Evolutionary conservation across 179 eudicot species (phyloP), one percentile per base, ranked within the genome.

Genomic region (Pouteria campechiana): DNA sequence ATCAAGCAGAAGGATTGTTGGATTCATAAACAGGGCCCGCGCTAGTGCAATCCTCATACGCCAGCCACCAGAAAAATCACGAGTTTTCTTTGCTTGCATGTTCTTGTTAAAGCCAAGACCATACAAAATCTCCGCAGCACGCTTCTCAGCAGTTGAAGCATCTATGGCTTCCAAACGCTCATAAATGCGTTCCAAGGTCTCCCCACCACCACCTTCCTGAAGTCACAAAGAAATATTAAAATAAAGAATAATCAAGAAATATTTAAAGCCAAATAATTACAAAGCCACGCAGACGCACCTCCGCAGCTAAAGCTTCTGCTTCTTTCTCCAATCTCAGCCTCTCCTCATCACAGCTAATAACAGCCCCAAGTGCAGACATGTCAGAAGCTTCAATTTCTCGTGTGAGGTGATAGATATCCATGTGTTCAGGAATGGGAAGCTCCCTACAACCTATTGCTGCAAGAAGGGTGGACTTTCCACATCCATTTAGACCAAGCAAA

Each of bases 11-110:
- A 89, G 54, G 40, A 89, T 79, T 20, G 97, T 89, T 14, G 97
- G 97, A 46, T 89, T 89, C 75, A 89, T 85, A 50, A 89, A 89
- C 61, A 89, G 65, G 3, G 97, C 78, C 7, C 97, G 67, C 33
- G 97, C 97, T 29, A 89, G 54, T 46, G 97, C 97, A 67, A 89
- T 89, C 54, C 97, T 74, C 97, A 89, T 89, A 56, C 97, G 85
- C 97, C 97, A 89, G 32, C 97, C 97, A 65, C 97, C 97, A 65
- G 97, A 89, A 46, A 89, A 89, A 46, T 89, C 95, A 7, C 81
- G 75, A 1, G 97, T 85, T 65, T 78, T 89, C 73, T 89, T 81
- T 41, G 50, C 81, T 62, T 89, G 97, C 97, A 89, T 89, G 54
- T 61, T 32, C 73, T 81, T 89, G 68, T 55, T 32, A 59, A 89